Conservation (phyloP, 1,284 basidiomycete genomes). For the Volvariella surrecta region DNA sequence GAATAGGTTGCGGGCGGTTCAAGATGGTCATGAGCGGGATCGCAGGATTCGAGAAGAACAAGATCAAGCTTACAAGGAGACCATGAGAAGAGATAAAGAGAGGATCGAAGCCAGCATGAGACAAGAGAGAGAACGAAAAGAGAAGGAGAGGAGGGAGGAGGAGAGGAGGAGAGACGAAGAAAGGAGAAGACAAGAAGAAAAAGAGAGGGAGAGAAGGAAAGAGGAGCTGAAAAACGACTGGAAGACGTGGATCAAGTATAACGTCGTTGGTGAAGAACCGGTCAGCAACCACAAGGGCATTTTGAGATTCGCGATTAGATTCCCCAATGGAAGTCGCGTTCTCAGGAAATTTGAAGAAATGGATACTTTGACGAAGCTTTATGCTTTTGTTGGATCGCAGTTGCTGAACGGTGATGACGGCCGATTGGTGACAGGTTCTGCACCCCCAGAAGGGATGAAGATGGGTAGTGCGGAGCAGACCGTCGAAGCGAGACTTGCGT, state of each 20-base stretch:
- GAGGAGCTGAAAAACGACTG: conserved; percentile 37
- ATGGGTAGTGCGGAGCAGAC: conserved; percentile 24
- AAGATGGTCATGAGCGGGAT: conserved; percentile 51
- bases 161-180: conserved; percentile 14
- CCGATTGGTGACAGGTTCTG: neutral
- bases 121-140: conserved; percentile 30
- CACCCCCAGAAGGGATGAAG: conserved; percentile 14
- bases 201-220: conserved; percentile 18
- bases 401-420: conserved; percentile 2
- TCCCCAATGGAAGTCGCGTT: conserved; percentile 57
- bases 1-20: conserved; percentile 36
- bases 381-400: conserved; percentile 52
- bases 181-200: conserved; percentile 18
- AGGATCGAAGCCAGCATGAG: conserved; percentile 45
- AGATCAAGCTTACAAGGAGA: conserved; percentile 69
- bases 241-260: conserved; percentile 39
- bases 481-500: conserved; percentile 31
- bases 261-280: conserved; percentile 20
- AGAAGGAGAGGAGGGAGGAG: conserved; percentile 20
- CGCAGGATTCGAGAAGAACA: conserved; percentile 73
- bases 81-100: conserved; percentile 63
- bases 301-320: conserved; percentile 55
- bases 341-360: conserved; percentile 47
- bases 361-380: conserved; percentile 53
- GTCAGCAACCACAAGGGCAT: conserved; percentile 18